These are phyloP conservation scores for Pulveroboletus sp. DNA, from an alignment of 768 basidiomycete genomes.

Conservation along the genomic window DNA sequence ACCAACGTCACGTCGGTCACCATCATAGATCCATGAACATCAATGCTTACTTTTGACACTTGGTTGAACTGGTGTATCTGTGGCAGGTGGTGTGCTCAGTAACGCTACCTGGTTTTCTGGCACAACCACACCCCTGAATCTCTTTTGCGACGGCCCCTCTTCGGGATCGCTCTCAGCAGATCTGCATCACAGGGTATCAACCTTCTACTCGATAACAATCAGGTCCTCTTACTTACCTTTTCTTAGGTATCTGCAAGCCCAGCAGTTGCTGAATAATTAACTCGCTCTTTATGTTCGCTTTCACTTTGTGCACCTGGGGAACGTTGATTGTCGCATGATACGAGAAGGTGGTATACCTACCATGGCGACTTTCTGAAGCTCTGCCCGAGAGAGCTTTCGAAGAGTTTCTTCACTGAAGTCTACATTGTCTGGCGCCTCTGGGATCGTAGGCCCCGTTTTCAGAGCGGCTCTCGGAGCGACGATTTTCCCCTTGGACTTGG, in stretches of 20 bases:
- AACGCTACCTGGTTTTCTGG: background rate
- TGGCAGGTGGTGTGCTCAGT: background rate
- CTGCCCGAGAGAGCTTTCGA: conserved; percentile 21
- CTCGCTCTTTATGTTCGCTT: conserved; percentile 27
- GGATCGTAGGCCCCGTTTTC: background rate
- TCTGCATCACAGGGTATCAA: conserved; percentile 2
- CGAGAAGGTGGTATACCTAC: conserved; percentile 5
- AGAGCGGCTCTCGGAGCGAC: background rate
- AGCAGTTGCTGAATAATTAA: conserved; percentile 21
- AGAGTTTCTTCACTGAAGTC: conserved; percentile 16
- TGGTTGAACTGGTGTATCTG: background rate
- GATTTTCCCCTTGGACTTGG: conserved; percentile 6
- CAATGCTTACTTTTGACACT: background rate
- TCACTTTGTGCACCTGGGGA: conserved; percentile 17
- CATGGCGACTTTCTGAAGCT: conserved; percentile 27
- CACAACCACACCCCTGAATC: conserved; percentile 1
- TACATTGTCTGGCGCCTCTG: background rate
- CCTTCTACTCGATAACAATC: background rate
- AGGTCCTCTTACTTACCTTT: conserved; percentile 8
- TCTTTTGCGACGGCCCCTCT: conserved; percentile 16
- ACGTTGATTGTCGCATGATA: background rate
- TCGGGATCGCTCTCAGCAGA: conserved; percentile 4
- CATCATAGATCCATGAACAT: background rate
- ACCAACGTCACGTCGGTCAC: background rate
- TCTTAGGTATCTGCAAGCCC: conserved; percentile 10